Base-by-base conservation (phyloP, 202 grass and related monocot genomes). In the Miscanthus sacchariflorus region DNA sequence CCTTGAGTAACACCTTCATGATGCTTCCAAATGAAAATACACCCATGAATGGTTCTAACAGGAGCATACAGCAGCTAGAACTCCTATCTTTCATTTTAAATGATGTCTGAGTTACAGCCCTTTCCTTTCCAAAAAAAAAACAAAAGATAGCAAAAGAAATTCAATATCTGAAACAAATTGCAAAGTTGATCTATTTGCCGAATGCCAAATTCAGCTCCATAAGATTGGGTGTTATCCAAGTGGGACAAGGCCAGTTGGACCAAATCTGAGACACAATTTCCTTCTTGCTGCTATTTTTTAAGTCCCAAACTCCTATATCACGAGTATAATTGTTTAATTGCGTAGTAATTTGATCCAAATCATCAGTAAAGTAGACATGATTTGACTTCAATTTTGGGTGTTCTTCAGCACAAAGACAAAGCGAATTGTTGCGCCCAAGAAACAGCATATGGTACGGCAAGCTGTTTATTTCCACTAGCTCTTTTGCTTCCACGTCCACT, bases 291-390 rank as follows among this genome's bases (percentile, higher is more conserved):
- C n/a, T 25, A 40, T 72, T 58, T 18, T 42, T 35, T 12, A 72
- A 27, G 35, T 83, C 23, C 6, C 18, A 7, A 3, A 83, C 33
- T 0, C 68, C 68, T 7, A 83, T 73, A 58, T 83, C 81, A 12
- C 33, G 81, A 24, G 12, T 24, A 7, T 43, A 2, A 17, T 25
- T 24, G 18, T 23, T 70, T 2, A 24, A 11, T 64, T 24, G n/a
- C 59, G 27, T 33, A 33, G 5, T 73, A 23, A 24, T 27, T 65
- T 45, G 15, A 18, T 54, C 50, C 50, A 54, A 1, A 71, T 40
- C 61, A 7, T 68, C 63, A 4, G 78, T 81, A 2, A 73, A 83
- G 54, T 84, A 84, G 17, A 9, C 82, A 84, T 65, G 70, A 76
- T 76, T 84, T 23, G 82, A 17, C 24, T 64, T 74, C n/a, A 74